Conservation (phyloP, 768 basidiomycete genomes). For the Suillus subluteus region DNA sequence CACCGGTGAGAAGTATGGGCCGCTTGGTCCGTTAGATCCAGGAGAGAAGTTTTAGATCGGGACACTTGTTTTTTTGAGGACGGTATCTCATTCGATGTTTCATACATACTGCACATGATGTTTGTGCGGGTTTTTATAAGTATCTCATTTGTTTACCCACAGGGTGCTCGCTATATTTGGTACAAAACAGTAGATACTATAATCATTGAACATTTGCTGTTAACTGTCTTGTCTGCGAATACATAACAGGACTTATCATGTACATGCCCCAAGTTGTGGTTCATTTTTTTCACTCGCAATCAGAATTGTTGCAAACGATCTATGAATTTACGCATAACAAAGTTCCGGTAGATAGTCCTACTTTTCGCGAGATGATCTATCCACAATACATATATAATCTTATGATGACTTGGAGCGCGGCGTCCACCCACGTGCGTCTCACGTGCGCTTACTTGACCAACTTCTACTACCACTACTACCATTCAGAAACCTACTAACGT, state of each 20-base stretch:
- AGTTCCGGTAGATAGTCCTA: too few species aligned
- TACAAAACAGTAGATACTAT: conserved; percentile 5
- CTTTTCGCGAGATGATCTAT: too few species aligned
- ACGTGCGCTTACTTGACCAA: too few species aligned
- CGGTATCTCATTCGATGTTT: conserved; percentile 26
- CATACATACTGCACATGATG: conserved; percentile 33
- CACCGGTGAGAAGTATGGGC: conserved; percentile 45
- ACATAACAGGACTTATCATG: neutral
- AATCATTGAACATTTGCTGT: neutral
- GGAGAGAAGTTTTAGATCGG: conserved; percentile 49
- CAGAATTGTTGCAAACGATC: too few species aligned
- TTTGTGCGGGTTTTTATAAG: conserved; percentile 30
- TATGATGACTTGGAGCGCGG: too few species aligned
- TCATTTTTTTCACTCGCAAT: neutral
- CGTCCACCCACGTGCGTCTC: too few species aligned
- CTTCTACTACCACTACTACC: too few species aligned
- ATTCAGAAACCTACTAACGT: too few species aligned
- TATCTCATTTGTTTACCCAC: conserved; percentile 11
- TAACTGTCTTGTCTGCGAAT: neutral
- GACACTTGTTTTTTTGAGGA: conserved; percentile 14
- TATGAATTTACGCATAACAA: too few species aligned
- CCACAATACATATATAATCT: too few species aligned
- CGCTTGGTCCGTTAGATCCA: conserved; percentile 64
- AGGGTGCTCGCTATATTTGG: conserved; percentile 2
- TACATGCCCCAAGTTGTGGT: neutral